Conservation (phyloP, 176 grass and related monocot genomes). For the Aegilops longissima region DNA sequence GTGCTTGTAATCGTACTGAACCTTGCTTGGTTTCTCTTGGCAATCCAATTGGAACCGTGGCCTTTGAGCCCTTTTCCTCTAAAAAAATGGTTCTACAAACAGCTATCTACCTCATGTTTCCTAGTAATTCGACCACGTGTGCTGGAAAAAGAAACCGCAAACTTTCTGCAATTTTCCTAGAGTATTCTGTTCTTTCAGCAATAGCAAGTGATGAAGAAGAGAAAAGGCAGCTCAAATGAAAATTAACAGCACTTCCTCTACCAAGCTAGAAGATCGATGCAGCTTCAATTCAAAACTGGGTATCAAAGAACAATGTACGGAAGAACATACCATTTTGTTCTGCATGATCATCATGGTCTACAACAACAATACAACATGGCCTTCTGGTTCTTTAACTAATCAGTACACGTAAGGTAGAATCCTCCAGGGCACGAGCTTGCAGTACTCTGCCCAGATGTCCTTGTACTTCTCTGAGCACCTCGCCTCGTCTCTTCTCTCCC, state of each 20-base stretch:
- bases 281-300: not conserved
- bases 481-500: slow-evolving; percentile 86
- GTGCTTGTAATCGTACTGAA: too few species aligned
- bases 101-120: not conserved
- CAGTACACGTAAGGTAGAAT: slow-evolving; percentile 83
- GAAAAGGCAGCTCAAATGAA: not conserved
- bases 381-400: not conserved
- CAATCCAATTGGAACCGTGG: too few species aligned
- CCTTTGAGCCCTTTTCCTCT: too few species aligned
- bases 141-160: not conserved
- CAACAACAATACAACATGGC: not conserved
- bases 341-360: not conserved
- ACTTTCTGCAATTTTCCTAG: not conserved
- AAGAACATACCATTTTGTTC: not conserved
- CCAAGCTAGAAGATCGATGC: not conserved
- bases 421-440: slow-evolving; percentile 83
- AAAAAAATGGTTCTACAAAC: too few species aligned
- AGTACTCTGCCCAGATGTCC: slow-evolving; percentile 87
- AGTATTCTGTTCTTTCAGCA: not conserved
- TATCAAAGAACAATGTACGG: not conserved
- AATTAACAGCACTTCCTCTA: not conserved
- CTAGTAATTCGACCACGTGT: not conserved
- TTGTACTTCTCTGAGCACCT: slow-evolving; percentile 92
- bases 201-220: not conserved
- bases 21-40: too few species aligned